These are phyloP conservation scores for Isoetes taiwanensis DNA, from an alignment of 75 land plant species.

Conservation along the genomic window DNA sequence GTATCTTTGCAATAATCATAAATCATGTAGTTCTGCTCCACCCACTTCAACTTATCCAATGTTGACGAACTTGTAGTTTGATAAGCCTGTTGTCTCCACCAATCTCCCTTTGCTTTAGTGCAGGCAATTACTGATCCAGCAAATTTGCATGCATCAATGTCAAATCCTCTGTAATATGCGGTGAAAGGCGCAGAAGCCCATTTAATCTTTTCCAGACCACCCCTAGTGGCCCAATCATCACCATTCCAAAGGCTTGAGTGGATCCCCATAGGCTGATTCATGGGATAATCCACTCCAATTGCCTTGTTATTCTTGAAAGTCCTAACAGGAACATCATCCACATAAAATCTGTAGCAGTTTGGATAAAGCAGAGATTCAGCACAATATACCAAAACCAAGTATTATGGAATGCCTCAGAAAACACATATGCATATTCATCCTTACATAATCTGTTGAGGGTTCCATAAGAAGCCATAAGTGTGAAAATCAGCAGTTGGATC, in stretches of 20 bases:
- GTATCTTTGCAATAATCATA: constrained; percentile 5
- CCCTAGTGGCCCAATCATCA: constrained; percentile 1
- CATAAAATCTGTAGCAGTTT: not conserved
- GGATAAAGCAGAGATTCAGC: too few relatives aligned
- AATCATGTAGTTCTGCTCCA: not conserved
- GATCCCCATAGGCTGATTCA: not conserved
- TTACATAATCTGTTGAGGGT: constrained; percentile 5
- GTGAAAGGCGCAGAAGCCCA: not conserved
- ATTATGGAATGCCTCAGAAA: too few relatives aligned
- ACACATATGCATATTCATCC: not conserved
- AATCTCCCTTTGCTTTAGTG: not conserved
- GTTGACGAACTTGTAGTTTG: not conserved
- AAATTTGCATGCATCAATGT: not conserved
- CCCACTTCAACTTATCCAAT: not conserved
- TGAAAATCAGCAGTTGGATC: constrained; percentile 8
- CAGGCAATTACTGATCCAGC: not conserved
- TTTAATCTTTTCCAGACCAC: constrained; percentile 2
- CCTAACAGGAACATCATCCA: not conserved
- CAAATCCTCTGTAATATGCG: not conserved
- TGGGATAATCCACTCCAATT: not conserved
- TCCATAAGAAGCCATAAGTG: not conserved
- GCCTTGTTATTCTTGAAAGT: not conserved
- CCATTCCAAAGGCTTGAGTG: constrained; percentile 1
- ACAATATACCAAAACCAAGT: not conserved
- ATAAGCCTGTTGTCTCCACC: not conserved